A percentile compares a stretch with the other conserved stretches of the same genome.
phyloP scores from a whole-genome alignment of 1,284 basidiomycete species.

The Xanthoconium separans region DNA sequence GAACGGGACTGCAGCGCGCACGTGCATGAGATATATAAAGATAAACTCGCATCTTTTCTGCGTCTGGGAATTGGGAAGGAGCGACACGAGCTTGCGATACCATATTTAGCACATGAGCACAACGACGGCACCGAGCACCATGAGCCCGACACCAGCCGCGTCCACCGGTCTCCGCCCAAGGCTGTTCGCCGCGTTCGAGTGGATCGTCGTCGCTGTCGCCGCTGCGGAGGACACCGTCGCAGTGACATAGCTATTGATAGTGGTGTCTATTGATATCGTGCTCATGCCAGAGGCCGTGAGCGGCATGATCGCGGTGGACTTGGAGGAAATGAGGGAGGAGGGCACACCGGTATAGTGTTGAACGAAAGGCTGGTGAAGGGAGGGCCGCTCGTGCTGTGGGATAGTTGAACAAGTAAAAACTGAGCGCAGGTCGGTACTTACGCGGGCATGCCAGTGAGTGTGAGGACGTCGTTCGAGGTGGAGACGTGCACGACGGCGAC shows the following conservation, averaged over 20 bases:
- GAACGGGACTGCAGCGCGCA: too few relatives aligned
- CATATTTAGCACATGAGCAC: slow-evolving; percentile 2
- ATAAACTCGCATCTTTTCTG: too few relatives aligned
- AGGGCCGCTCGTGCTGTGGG: slow-evolving; percentile 6
- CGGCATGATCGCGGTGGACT: slow-evolving; percentile 22
- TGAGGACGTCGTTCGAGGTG: background rate
- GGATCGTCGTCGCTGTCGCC: background rate
- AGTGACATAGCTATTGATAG: background rate
- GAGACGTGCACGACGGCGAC: slow-evolving; percentile 11
- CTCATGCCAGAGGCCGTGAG: background rate
- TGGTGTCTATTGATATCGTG: background rate
- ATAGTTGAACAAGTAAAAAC: too few relatives aligned
- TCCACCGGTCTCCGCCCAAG: background rate
- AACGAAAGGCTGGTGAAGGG: slow-evolving; percentile 16
- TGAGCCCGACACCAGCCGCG: background rate
- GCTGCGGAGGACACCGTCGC: background rate
- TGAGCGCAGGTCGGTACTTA: slow-evolving; percentile 8
- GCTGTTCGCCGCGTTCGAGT: slow-evolving; percentile 9
- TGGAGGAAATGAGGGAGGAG: slow-evolving; percentile 30
- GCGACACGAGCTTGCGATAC: too few relatives aligned
- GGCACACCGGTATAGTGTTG: slow-evolving; percentile 20
- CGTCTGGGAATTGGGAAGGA: too few relatives aligned
- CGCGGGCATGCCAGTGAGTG: slow-evolving; percentile 23
- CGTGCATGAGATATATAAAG: too few relatives aligned
- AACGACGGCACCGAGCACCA: slow-evolving; percentile 4